Conservation (phyloP, 2,329 filamentous ascomycete genomes). For the Fusarium ramigenum region DNA sequence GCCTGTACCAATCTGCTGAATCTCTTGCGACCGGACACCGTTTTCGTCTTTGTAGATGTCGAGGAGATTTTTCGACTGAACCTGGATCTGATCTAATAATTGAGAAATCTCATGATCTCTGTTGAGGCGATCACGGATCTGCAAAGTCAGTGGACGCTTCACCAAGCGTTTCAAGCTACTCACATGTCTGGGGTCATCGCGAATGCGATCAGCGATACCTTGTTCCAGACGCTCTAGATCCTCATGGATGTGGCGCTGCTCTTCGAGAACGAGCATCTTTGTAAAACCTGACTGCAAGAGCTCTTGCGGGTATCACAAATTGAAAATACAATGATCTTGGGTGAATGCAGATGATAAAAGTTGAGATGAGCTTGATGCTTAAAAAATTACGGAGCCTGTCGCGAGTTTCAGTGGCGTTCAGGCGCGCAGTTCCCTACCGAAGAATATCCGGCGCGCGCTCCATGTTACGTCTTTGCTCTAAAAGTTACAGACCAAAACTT, state of each 20-base stretch:
- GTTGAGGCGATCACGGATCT: conserved; percentile 89
- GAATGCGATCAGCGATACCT: conserved; percentile 87
- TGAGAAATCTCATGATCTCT: conserved; percentile 92
- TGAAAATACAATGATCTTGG: neutral
- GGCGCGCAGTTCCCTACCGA: conserved; percentile 38
- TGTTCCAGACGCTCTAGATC: conserved; percentile 96
- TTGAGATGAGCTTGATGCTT: conserved; percentile 29
- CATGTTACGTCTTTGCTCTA: conserved; percentile 20
- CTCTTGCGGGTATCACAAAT: neutral
- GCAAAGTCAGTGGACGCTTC: conserved; percentile 31
- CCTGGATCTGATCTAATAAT: conserved; percentile 87
- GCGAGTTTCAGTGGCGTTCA: conserved; percentile 41
- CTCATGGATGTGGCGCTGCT: conserved; percentile 93
- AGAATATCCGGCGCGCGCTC: conserved; percentile 43
- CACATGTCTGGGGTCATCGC: conserved; percentile 89
- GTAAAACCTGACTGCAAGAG: fast-evolving
- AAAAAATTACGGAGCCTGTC: conserved; percentile 44
- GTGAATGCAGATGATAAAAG: conserved; percentile 13
- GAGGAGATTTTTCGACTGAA: conserved; percentile 82
- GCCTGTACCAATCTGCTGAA: conserved; percentile 83
- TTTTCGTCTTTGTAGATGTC: conserved; percentile 85
- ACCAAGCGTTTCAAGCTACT: conserved; percentile 46
- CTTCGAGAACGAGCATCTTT: conserved; percentile 86
- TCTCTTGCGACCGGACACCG: conserved; percentile 77
- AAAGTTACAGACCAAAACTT: conserved; percentile 43